These are phyloP conservation scores for Yamadazyma triangularis DNA, from an alignment of 1,139 yeast species.

Conservation along the genomic window DNA sequence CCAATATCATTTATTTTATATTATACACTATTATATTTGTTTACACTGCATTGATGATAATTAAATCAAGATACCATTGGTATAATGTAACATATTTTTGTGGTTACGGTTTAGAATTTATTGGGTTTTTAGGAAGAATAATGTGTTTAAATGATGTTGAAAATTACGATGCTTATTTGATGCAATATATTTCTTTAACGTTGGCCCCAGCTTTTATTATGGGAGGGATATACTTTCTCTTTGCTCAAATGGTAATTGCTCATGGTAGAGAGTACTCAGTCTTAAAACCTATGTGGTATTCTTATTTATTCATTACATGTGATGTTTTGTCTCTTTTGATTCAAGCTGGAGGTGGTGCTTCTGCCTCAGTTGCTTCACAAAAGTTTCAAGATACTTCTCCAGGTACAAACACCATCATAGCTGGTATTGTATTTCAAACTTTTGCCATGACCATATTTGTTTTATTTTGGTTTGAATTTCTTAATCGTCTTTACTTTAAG, in stretches of 20 bases:
- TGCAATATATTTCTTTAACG: slow-evolving; percentile 69
- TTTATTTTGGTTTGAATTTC: slow-evolving; percentile 50
- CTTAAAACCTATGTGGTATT: slow-evolving; percentile 71
- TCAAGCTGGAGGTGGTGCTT: slow-evolving; percentile 79
- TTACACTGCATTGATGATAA: slow-evolving; percentile 16
- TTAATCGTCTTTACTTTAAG: slow-evolving; percentile 40
- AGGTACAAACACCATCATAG: slow-evolving; percentile 79
- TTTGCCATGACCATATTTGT: slow-evolving; percentile 65
- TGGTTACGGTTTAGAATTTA: slow-evolving; percentile 33
- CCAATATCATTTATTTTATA: slow-evolving; percentile 29
- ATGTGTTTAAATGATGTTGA: slow-evolving; percentile 39
- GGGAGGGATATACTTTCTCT: slow-evolving; percentile 79
- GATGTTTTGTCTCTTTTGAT: slow-evolving; percentile 67
- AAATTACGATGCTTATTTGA: slow-evolving; percentile 44
- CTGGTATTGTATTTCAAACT: slow-evolving; percentile 78
- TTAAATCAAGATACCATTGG: slow-evolving; percentile 27
- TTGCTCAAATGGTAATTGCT: slow-evolving; percentile 69
- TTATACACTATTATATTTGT: slow-evolving; percentile 23
- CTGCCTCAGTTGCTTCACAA: slow-evolving; percentile 55
- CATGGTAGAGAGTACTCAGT: slow-evolving; percentile 62
- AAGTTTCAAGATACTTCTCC: slow-evolving; percentile 28
- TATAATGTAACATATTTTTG: slow-evolving; percentile 28
- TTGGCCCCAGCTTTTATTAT: slow-evolving; percentile 85
- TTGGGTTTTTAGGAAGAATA: slow-evolving; percentile 70
- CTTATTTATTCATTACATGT: slow-evolving; percentile 60